Base-by-base conservation (phyloP, 208 protist genomes). In the Crithidia bombi region DNA sequence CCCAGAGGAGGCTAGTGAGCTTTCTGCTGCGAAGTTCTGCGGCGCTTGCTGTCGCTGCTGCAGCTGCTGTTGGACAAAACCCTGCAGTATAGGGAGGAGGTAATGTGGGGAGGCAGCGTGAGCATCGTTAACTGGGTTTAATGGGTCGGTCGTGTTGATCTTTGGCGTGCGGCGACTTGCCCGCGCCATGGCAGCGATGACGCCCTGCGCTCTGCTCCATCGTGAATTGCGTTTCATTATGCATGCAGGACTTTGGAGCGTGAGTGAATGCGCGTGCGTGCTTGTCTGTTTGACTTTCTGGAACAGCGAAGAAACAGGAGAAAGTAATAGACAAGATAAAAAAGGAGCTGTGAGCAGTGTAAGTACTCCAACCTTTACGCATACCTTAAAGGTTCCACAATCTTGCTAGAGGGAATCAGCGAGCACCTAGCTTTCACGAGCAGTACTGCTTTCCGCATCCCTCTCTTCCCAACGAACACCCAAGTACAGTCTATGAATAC, bases 21-120 rank as follows among this genome's bases (percentile, higher is more conserved):
- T 7, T 1, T 32, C 32, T 26, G n/a, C 5, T 39, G 44, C 39
- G 25, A 21, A 21, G 25, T 43, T 55, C 32, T 14, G 17, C 46
- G 4, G 46, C n/a, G n/a, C n/a, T n/a, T 57, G 30, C 46, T 19
- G 47, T 56, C 32, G 35, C 21, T 47, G 38, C 11, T 63, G 35
- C 38, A 64, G 64, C 26, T 67, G 33, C 32, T 66, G 54, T 50
- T 65, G 41, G 36, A 47, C 61, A 28, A 68, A 75, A n/a, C 23
- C 43, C 38, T 49, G 61, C 46, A 75, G 5, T 26, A 32, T 61
- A 17, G 50, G 52, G 7, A 41, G 44, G 17, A 75, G 43, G 38
- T 56, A 75, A 5, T 23, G 61, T 17, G 69, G 59, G 23, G 58
- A 14, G 28, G 19, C n/a, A 4, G 11, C 30, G 14, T 10, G 3